A percentile compares a stretch with the other conserved stretches of the same genome.
Evolutionary conservation across 208 protist genomes (phyloP).

Genomic region (Balamuthia mandrillaris): DNA sequence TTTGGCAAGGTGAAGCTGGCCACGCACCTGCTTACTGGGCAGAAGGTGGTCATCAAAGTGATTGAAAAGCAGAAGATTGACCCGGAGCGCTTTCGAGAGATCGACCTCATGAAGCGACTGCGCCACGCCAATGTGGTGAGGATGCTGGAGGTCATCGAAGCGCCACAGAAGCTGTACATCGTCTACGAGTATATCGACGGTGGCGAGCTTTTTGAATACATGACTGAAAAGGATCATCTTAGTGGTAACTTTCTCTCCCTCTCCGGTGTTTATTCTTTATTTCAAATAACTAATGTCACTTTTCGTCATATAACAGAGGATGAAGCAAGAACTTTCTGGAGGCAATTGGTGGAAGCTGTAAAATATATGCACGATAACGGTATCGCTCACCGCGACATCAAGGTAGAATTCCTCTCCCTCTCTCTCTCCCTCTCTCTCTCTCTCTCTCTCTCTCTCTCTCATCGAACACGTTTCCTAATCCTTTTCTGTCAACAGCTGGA

Average conservation of each 20-base stretch:
- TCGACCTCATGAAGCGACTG: slow-evolving; percentile 22
- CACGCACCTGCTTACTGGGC: slow-evolving; percentile 9
- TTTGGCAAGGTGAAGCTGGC: slow-evolving; percentile 38
- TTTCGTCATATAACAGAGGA: slow-evolving; percentile 17
- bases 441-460: not conserved
- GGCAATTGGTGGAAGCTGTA: slow-evolving; percentile 7
- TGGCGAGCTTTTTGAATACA: slow-evolving; percentile 32
- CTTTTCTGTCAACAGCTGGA: not conserved
- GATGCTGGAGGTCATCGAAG: slow-evolving; percentile 25
- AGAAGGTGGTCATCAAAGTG: slow-evolving; percentile 33
- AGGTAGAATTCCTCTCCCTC: not conserved
- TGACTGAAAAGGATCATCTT: not conserved
- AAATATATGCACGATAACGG: slow-evolving; percentile 28
- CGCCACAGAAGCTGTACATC: not conserved
- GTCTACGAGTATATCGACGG: slow-evolving; percentile 29
- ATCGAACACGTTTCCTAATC: not conserved
- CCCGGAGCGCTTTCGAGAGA: slow-evolving; percentile 8
- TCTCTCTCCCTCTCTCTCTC: not conserved
- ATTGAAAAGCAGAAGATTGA: slow-evolving; percentile 30
- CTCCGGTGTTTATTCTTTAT: not conserved
- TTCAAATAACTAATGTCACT: not conserved
- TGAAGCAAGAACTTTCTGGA: slow-evolving; percentile 25
- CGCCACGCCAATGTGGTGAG: not conserved
- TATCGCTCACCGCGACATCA: slow-evolving; percentile 27
- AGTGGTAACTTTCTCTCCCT: not conserved